A percentile compares a stretch with the other conserved stretches of the same genome.
phyloP scores from a whole-genome alignment of 2,329 filamentous ascomycete species.

The Monosporascus ibericus region DNA sequence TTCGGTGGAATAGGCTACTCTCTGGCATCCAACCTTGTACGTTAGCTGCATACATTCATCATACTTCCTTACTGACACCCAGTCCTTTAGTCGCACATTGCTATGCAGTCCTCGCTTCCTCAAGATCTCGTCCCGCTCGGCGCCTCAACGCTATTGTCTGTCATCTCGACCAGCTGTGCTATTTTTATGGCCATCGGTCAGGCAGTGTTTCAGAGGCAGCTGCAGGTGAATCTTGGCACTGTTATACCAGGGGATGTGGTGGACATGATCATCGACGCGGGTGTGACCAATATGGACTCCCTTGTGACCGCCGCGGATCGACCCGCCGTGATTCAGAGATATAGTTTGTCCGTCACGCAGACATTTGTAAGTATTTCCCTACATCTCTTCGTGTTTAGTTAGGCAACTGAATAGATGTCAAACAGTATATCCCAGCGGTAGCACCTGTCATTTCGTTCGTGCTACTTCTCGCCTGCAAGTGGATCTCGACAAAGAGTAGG shows the following conservation, averaged over 20 bases:
- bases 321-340: conserved; percentile 4
- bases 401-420: background rate
- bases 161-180: conserved; percentile 14
- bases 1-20: conserved; percentile 15
- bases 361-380: conserved; percentile 9
- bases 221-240: conserved; percentile 5
- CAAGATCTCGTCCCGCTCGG: conserved; percentile 15
- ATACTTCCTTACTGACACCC: no score
- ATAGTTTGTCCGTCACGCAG: conserved; percentile 12
- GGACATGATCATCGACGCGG: conserved; percentile 7
- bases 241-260: conserved; percentile 4
- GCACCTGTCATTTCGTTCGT: conserved; percentile 9
- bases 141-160: conserved; percentile 6
- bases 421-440: conserved; percentile 10
- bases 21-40: conserved; percentile 7
- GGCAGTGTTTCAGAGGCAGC: conserved; percentile 6
- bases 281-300: conserved; percentile 6
- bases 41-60: background rate
- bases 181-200: conserved; percentile 14
- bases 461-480: conserved; percentile 7
- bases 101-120: conserved; percentile 13
- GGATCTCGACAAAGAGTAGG: conserved; percentile 13
- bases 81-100: conserved; percentile 9
- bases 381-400: background rate
- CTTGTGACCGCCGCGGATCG: conserved; percentile 1